Evolutionary conservation across 192 early-diverging fungal species (phyloP), one percentile per base, ranked within the genome.

Genomic region (Umbelopsis sp.): DNA sequence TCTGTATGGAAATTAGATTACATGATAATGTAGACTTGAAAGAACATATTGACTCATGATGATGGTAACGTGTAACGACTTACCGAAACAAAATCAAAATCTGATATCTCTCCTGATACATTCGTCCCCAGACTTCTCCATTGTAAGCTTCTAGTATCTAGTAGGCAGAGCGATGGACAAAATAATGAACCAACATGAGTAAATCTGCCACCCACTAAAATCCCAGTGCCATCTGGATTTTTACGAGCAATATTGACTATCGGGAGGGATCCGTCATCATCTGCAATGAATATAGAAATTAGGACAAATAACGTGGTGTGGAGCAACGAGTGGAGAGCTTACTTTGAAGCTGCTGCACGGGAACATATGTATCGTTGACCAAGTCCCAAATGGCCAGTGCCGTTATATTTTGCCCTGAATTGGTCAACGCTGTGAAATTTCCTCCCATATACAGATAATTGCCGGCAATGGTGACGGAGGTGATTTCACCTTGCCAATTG

Each of bases 361-460:
- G 48, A 15, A 69, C 46, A 70, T 72, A 75, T 21, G 78, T 64
- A 25, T 70, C 46, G 27, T 79, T 76, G 64, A 82, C 75, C 67
- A 91, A 81, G 69, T 89, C 72, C 66, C 82, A 86, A 33, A 85
- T 78, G 3, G 80, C 71, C 4, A 90, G 69, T 1, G 80, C 78
- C 55, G 52, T 68, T 0, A 53, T 53, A 12, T 53, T 66, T 10
- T 71, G 25, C 1, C 53, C 72, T 7, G 64, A 22, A 22, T 46
- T 49, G 11, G 47, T 50, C 30, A 67, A 69, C 3, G 69, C 58
- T 47, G 74, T 78, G 46, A 87, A 84, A 37, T 76, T 71, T 23
- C 90, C 88, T 67, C 86, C 87, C 46, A 90, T 81, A 67, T 84
- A 87, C 53, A 91, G 76, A 64, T 80, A 50, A 66, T 87, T 78